A percentile compares a stretch with the other conserved stretches of the same genome.
These are phyloP conservation scores for Phytopythium vexans DNA, from an alignment of 352 stramenopile genomes.

Conservation along the genomic window DNA sequence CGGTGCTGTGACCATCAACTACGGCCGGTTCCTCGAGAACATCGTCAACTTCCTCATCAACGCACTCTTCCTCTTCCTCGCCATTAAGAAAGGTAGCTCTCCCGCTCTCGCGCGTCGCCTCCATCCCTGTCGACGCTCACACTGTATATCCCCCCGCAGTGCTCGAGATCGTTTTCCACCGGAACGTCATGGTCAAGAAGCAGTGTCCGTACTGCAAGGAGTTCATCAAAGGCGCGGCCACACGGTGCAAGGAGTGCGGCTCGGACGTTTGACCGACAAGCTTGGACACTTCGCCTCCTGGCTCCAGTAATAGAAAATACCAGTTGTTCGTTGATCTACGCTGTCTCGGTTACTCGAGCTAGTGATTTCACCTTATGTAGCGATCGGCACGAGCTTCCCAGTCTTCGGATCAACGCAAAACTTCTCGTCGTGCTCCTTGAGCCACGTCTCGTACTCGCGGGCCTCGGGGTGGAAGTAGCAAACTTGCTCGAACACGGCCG, in stretches of 20 bases:
- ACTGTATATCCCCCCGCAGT: constrained; percentile 10
- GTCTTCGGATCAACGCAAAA: constrained; percentile 54
- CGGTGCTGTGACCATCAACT: constrained; percentile 67
- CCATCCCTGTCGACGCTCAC: not conserved
- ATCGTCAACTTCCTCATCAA: constrained; percentile 75
- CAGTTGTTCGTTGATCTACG: too few relatives aligned
- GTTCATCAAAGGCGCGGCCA: constrained; percentile 58
- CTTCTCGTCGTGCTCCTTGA: constrained; percentile 59
- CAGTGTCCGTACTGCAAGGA: constrained; percentile 69
- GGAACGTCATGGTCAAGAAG: constrained; percentile 59
- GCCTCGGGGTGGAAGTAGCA: constrained; percentile 77
- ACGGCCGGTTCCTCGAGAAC: constrained; percentile 64
- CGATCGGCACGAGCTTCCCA: constrained; percentile 53
- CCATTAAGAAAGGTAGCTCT: constrained; percentile 60
- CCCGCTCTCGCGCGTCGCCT: not conserved
- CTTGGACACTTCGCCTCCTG: not conserved
- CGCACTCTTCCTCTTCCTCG: constrained; percentile 65
- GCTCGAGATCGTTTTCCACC: constrained; percentile 58
- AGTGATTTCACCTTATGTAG: not conserved
- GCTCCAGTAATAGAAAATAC: not conserved
- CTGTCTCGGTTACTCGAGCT: not conserved
- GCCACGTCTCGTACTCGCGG: constrained; percentile 51
- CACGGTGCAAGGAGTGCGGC: constrained; percentile 32
- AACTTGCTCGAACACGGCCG: constrained; percentile 77
- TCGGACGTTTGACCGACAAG: constrained; percentile 15